Evolutionary conservation across 2,329 filamentous ascomycete genomes (phyloP).

Genomic region (Ceratocystis destructans): DNA sequence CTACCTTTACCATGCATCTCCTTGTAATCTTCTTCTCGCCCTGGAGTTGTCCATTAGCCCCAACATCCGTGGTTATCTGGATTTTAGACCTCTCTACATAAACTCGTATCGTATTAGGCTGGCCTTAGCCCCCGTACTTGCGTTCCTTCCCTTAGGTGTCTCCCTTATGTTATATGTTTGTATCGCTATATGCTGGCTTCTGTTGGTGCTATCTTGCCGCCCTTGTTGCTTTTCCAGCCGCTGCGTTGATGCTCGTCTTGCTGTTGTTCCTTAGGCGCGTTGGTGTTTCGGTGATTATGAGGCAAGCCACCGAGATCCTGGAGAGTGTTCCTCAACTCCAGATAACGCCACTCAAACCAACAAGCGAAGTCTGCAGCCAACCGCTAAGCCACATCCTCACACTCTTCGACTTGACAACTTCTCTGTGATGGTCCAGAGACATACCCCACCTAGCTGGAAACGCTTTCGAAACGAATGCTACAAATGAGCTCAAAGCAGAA

Average conservation of each 20-base stretch:
- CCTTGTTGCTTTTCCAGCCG: not conserved
- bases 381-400: not conserved
- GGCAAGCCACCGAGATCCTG: not conserved
- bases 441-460: not conserved
- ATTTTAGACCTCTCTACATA: not conserved
- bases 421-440: conserved; percentile 3
- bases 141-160: not conserved
- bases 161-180: not conserved
- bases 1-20: too few species aligned
- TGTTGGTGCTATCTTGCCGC: not conserved
- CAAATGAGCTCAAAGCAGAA: not conserved
- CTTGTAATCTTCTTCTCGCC: too few species aligned
- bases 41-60: too few species aligned
- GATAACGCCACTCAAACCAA: conserved; percentile 11
- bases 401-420: not conserved
- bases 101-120: not conserved
- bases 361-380: conserved; percentile 15
- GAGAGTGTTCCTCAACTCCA: not conserved
- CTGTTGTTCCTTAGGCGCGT: not conserved
- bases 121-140: not conserved
- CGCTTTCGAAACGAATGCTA: not conserved
- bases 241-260: not conserved
- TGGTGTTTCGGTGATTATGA: not conserved
- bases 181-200: not conserved
- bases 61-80: not conserved